Base-by-base conservation (phyloP, 2,329 filamentous ascomycete genomes). In the Thielaviopsis punctulata region DNA sequence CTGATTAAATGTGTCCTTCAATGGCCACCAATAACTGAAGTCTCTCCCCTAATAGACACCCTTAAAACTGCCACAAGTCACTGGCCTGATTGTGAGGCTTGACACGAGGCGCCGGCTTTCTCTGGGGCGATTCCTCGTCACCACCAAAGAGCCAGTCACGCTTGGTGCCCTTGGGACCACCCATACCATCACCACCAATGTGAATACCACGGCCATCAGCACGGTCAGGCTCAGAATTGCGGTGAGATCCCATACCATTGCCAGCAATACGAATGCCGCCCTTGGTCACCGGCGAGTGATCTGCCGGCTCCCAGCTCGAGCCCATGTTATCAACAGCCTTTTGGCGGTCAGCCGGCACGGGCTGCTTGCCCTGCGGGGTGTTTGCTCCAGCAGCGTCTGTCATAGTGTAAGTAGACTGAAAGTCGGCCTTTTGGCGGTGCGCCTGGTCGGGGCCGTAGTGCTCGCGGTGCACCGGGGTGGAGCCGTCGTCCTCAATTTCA, bases 281-380 rank as follows among this genome's bases (percentile, higher is more conserved):
- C 39, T 56, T 55, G 19, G 52, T 36, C 13, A 46, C 64, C 7
- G 76, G 75, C 1, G 77, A 79, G 59, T 72, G 62, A 52, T 80
- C 76, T 56, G 76, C 73, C 12, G 68, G 58, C 1, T 68, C 66
- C 78, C 77, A 80, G 63, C 72, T 77, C 46, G 80, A 69, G 59
- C 84, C 76, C 79, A 87, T 83, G 72, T 78, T 82, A 66, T 84
- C 80, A 51, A 85, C 76, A 2, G 74, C 80, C 67, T 86, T 86
- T 64, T 77, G 73, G 57, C 77, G 77, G 57, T 79, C 76, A 51
- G 78, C 73, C 49, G 73, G 64, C 19, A 79, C 61, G 19, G 67
- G 68, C 61, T 70, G 64, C 60, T 68, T 55, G 61, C 53, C 62
- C 60, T 60, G 64, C 65, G 33, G 65, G 59, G 51, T 70, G 64